Percentiles rank a stretch among this genome's conserved stretches.
phyloP scores from a whole-genome alignment of 768 basidiomycete species.

The Boletus rufocinnamomeus region DNA sequence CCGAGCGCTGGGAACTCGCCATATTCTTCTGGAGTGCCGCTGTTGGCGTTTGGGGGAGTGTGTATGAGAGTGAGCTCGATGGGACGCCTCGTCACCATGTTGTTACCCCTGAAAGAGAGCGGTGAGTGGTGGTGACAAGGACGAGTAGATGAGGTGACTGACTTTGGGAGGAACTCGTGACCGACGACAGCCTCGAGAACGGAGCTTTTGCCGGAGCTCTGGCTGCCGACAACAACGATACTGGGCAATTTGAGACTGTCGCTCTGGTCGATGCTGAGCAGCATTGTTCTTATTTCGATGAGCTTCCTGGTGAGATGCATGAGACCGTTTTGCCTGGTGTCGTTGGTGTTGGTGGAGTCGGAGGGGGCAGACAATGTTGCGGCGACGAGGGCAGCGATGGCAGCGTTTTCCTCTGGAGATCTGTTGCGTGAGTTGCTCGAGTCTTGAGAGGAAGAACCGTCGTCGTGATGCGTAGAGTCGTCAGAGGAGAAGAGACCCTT shows the following conservation, averaged over 20 bases:
- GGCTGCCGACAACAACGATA: slow-evolving; percentile 97
- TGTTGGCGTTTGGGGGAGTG: slow-evolving; percentile 60
- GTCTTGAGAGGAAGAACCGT: slow-evolving; percentile 37
- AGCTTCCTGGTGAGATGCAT: slow-evolving; percentile 94
- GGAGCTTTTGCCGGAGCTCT: slow-evolving; percentile 98
- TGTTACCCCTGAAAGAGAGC: slow-evolving; percentile 71
- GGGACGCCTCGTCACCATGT: slow-evolving; percentile 98
- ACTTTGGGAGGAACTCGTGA: slow-evolving; percentile 98
- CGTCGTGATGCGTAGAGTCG: slow-evolving; percentile 34
- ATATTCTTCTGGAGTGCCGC: slow-evolving; percentile 68
- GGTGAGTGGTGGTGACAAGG: slow-evolving; percentile 2
- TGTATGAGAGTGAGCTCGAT: slow-evolving; percentile 98
- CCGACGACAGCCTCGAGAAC: slow-evolving; percentile 97
- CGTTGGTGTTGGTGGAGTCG: slow-evolving; percentile 42
- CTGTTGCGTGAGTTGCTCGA: slow-evolving; percentile 41
- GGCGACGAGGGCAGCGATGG: slow-evolving; percentile 73
- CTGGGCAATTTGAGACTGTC: slow-evolving; percentile 93
- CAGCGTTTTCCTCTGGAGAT: slow-evolving; percentile 56
- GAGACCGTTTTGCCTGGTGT: slow-evolving; percentile 71
- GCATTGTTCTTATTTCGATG: slow-evolving; percentile 92
- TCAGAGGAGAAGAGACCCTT: slow-evolving; percentile 56
- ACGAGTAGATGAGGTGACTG: slow-evolving; percentile 39
- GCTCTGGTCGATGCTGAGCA: slow-evolving; percentile 95
- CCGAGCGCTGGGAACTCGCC: slow-evolving; percentile 94
- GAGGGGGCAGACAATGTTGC: slow-evolving; percentile 79